Evolutionary conservation across 805 yeast species (phyloP).

Genomic region (Kazachstania kunashirensis): DNA sequence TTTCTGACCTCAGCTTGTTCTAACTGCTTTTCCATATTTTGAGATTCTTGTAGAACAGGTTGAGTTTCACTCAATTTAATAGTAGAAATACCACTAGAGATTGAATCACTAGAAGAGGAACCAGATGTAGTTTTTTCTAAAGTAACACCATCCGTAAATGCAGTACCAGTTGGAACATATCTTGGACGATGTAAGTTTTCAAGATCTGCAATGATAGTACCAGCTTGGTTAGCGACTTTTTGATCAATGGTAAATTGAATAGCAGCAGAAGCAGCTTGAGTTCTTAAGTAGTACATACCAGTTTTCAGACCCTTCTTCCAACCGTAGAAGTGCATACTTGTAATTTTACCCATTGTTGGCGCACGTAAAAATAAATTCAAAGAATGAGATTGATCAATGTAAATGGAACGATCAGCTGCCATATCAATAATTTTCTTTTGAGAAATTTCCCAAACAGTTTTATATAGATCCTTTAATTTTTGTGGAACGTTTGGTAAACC

Average conservation of each 20-base stretch:
- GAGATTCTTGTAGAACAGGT: constrained; percentile 12
- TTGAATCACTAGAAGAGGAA: constrained; percentile 25
- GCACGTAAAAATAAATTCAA: constrained; percentile 74
- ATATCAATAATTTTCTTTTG: constrained; percentile 75
- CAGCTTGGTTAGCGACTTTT: constrained; percentile 46
- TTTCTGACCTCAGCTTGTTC: not conserved
- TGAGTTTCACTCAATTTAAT: constrained; percentile 19
- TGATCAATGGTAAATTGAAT: constrained; percentile 75
- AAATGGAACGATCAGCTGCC: constrained; percentile 78
- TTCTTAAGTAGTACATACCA: constrained; percentile 92
- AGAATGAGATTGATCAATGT: constrained; percentile 84
- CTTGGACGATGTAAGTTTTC: constrained; percentile 32
- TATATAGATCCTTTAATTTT: constrained; percentile 65
- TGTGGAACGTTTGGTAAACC: constrained; percentile 59
- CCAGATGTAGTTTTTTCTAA: constrained; percentile 17
- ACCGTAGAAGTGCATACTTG: constrained; percentile 94
- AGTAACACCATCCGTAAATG: constrained; percentile 6
- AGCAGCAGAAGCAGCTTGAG: constrained; percentile 94
- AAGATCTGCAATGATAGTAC: constrained; percentile 20
- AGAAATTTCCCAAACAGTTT: constrained; percentile 92
- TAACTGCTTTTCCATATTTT: not conserved
- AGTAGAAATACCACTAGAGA: constrained; percentile 3
- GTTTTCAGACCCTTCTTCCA: constrained; percentile 96
- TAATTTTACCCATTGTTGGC: constrained; percentile 91
- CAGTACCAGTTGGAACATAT: constrained; percentile 20